phyloP scores from a whole-genome alignment of 305 asterid genomes.

The Fraxinus sp. region DNA sequence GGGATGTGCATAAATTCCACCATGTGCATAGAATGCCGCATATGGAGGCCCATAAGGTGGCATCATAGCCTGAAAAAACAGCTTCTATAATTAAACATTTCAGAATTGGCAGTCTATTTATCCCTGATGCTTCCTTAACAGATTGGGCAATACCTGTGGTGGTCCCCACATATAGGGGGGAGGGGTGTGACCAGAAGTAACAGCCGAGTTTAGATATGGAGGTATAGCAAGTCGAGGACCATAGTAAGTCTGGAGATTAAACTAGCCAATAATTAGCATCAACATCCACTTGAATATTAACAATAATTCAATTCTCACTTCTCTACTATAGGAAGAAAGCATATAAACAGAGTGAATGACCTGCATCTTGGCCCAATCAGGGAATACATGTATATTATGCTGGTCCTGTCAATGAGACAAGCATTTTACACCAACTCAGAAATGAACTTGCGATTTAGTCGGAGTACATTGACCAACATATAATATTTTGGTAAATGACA shows the following conservation, averaged over 20 bases:
- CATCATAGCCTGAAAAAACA: constrained; percentile 66
- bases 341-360: constrained; percentile 18
- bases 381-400: constrained; percentile 42
- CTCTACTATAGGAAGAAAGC: neutral
- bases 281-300: neutral
- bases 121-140: constrained; percentile 3
- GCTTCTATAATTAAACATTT: neutral
- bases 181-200: constrained; percentile 67
- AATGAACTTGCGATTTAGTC: neutral
- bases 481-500: neutral
- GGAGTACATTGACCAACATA: neutral
- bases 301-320: neutral
- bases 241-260: constrained; percentile 65
- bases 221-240: constrained; percentile 92
- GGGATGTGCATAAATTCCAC: constrained; percentile 80
- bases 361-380: constrained; percentile 77
- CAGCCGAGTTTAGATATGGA: constrained; percentile 66
- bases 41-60: constrained; percentile 84
- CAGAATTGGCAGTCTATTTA: neutral
- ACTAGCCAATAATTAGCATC: neutral
- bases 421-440: neutral
- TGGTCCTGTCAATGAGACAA: constrained; percentile 43
- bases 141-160: constrained; percentile 61
- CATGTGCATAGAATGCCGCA: constrained; percentile 82
- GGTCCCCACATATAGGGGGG: constrained; percentile 97